Base-by-base conservation (phyloP, 441 rosid genomes). In the Sinapis alba region DNA sequence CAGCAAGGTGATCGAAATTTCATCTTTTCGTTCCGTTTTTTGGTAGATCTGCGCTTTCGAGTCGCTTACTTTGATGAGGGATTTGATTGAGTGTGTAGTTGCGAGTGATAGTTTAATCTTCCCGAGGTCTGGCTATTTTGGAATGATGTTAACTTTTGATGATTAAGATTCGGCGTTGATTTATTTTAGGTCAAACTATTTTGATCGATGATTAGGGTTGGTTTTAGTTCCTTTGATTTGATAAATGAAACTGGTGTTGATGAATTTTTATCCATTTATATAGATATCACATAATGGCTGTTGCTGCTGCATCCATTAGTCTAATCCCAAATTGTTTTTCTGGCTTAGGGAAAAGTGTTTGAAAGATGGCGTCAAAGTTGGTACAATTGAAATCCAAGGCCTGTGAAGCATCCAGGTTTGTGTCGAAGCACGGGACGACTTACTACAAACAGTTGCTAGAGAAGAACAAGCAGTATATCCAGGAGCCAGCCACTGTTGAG, bases 401-500 rank as follows among this genome's bases (percentile, higher is more conserved):
- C 5, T 84, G 85, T 75, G 90, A 92, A 78, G 94, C 92, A 4
- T 77, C 96, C 0, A 84, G 77, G 79, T 84, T 86, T 70, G 86
- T 89, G 66, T n/a, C 89, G 1, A 87, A 88, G 80, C 89, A 92
- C 5, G 98, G 96, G 64, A 73, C 80, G 76, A 65, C 86, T 16
- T 92, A 86, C 78, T 92, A 92, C 83, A 90, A 86, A 84, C 88
- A 89, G 86, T 79, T 90, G 83, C 72, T 92, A 72, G 96, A 90
- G 84, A 83, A 87, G 78, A 92, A 92, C 84, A 90, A 86, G 74
- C 88, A 89, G 61, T 87, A 89, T 76, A 86, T 92, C 62, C 94
- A 89, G 86, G 86, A 92, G 68, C 97, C 97, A 19, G 83, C 97
- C 8, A 86, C 93, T 2, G 84, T 83, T 30, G 94, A 92, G 84